Evolutionary conservation across 345 rosid species (phyloP).

Genomic region (Limnanthes douglasii): DNA sequence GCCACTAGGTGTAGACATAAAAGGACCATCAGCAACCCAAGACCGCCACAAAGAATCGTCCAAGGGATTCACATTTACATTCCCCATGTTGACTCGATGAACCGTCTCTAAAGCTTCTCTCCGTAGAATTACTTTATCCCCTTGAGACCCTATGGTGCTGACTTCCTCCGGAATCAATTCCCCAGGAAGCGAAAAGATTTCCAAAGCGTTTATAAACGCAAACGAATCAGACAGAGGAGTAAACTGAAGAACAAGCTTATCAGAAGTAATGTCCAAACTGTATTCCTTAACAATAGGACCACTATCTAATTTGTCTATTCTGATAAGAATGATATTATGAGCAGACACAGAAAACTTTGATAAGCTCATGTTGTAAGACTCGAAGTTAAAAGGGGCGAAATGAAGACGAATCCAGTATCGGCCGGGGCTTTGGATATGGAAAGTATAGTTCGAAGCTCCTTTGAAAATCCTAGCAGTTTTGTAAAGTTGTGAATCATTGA

Average conservation of each 20-base stretch:
- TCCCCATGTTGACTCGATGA: constrained; percentile 84
- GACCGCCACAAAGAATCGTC: constrained; percentile 56
- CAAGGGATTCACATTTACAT: constrained; percentile 24
- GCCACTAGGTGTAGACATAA: constrained; percentile 18
- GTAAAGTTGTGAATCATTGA: constrained; percentile 26
- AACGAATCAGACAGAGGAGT: constrained; percentile 29
- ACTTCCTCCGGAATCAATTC: constrained; percentile 37
- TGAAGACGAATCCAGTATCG: constrained; percentile 61
- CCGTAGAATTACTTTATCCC: constrained; percentile 13
- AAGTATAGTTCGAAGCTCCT: constrained; percentile 23
- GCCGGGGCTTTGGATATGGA: constrained; percentile 35
- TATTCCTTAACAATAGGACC: constrained; percentile 35
- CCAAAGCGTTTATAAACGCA: constrained; percentile 68
- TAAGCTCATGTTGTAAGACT: constrained; percentile 23
- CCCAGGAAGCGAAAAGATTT: constrained; percentile 50
- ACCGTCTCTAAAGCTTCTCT: constrained; percentile 51
- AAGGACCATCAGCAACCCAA: constrained; percentile 56
- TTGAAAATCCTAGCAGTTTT: constrained; percentile 44
- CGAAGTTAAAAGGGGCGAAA: constrained; percentile 33
- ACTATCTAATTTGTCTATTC: constrained; percentile 18
- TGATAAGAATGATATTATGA: constrained; percentile 48
- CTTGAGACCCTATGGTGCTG: constrained; percentile 10
- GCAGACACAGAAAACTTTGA: constrained; percentile 61
- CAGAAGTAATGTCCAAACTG: constrained; percentile 30
- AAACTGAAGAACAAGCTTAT: constrained; percentile 28